Base-by-base conservation (phyloP, 2,329 filamentous ascomycete genomes). In the Clonostachys solani region DNA sequence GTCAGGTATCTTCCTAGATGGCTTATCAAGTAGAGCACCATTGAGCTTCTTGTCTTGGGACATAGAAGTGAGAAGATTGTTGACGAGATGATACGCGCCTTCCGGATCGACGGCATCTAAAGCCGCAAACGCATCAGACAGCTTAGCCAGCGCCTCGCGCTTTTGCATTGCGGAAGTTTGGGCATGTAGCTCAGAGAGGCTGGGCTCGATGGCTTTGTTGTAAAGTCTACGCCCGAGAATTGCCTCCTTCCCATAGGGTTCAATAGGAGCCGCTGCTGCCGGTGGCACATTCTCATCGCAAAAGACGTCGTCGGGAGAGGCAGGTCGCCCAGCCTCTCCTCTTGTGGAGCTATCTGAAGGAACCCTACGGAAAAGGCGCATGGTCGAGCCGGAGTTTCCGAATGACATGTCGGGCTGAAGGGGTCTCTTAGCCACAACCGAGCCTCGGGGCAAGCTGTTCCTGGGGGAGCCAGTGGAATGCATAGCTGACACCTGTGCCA, bases 381-480 rank as follows among this genome's bases (percentile, higher is more conserved):
- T 89, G 15, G 92, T 96, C 1, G 92, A 96, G 2, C 89, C 89
- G 8, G 86, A 87, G 65, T 97, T 97, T 45, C 92, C 94, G 67
- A 95, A 97, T 6, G 87, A 95, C 74, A 95, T 85, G 59, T 97
- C 90, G 2, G 94, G 80, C 47, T 91, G 90, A 3, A 96, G 76
- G 1, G 92, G 92, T 53, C 89, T 85, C 66, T 89, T 91, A 1
- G 81, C 66, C 3, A 74, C 75, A 48, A 69, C 47, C 15, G 71
- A 62, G 34, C 65, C 53, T 52, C 68, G 60, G 49, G 74, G 63
- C 9, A 43, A 46, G n/a, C 38, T 33, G 17, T 35, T 42, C 53
- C 68, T 60, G 49, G 73, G 63, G 34, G 77, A 77, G 16, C 71
- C 71, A 47, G 60, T 69, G 38, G 64, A 53, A 16, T 58, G 61